Evolutionary conservation across 2,329 filamentous ascomycete genomes (phyloP).

Genomic region (Coniella vitis): DNA sequence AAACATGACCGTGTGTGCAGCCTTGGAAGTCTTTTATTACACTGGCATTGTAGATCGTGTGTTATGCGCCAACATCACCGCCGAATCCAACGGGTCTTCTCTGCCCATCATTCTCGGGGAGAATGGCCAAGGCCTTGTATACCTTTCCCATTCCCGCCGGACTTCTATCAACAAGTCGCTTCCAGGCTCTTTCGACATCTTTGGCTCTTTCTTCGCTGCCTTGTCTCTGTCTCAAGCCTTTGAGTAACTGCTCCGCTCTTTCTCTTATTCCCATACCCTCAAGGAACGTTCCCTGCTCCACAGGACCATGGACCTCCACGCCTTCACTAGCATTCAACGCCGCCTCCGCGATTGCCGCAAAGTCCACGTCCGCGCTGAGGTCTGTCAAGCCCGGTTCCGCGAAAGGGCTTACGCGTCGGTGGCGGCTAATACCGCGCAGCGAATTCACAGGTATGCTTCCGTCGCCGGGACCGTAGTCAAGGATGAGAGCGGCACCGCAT

Average conservation of each 20-base stretch:
- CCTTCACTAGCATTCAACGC: conserved; percentile 68
- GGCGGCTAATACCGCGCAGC: conserved; percentile 76
- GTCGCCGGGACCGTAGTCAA: conserved; percentile 82
- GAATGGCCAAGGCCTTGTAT: conserved; percentile 87
- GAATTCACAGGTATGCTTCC: conserved; percentile 76
- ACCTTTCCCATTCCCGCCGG: conserved; percentile 86
- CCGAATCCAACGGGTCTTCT: conserved; percentile 88
- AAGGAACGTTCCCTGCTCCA: conserved; percentile 78
- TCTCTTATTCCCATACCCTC: conserved; percentile 75
- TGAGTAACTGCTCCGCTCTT: conserved; percentile 62
- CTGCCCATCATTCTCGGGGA: conserved; percentile 70
- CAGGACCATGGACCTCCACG: conserved; percentile 87
- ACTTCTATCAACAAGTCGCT: conserved; percentile 73
- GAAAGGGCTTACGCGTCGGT: conserved; percentile 74
- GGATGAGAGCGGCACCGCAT: conserved; percentile 83
- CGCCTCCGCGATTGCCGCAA: conserved; percentile 75
- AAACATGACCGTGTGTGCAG: not conserved
- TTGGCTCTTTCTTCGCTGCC: conserved; percentile 39
- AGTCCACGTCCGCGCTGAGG: conserved; percentile 89
- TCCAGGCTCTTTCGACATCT: conserved; percentile 68
- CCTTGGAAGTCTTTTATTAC: not conserved
- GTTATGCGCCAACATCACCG: conserved; percentile 46
- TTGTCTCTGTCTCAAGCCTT: conserved; percentile 26
- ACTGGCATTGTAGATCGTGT: not conserved
- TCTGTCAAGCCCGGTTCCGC: conserved; percentile 75